Base-by-base conservation (phyloP, 441 rosid species). In the Eutrema salsugineum region DNA sequence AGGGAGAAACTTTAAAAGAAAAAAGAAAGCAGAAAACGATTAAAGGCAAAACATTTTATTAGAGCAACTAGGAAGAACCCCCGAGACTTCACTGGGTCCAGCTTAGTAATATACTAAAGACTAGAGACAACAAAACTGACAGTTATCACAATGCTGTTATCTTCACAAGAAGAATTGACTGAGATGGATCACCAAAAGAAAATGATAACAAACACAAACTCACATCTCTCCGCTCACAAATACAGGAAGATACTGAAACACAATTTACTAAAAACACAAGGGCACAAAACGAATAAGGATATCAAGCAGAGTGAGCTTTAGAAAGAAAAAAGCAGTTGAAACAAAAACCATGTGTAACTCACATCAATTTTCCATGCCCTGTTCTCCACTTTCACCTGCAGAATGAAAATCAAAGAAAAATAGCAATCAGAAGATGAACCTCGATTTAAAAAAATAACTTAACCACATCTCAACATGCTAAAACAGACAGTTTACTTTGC, bases 361-460 rank as follows among this genome's bases (percentile, higher is more conserved):
- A 92, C 98, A 79, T 94, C 84, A 40, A 94, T 77, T 79, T 92
- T 94, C 99, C 99, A 92, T 9, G 82, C 68, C 85, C 80, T 86
- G 72, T 86, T 94, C 80, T 94, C 98, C 83, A 94, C 93, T 86
- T 92, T 92, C 84, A 90, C 97, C 99, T 94, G 96, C 85, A 83
- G 51, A 43, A 15, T 3, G 44, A 1, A 35, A 35, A 43, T 8
- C 30, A 8, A 39, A 70, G 10, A 8, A 28, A 33, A 8, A 38
- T 33, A 33, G 14, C 11, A 67, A 49, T 53, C 11, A 30, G 43
- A 69, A 53, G 38, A 47, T 62, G 8, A 44, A 59, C 27, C 42
- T 50, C 47, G 40, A 50, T 10, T 12, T 20, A 19, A 33, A 9
- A 65, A 8, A 54, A 65, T 0, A 17, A 40, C 1, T 39, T 20